Evolutionary conservation across 495 filamentous ascomycete genomes (phyloP).

Genomic region (Xylaria curta): DNA sequence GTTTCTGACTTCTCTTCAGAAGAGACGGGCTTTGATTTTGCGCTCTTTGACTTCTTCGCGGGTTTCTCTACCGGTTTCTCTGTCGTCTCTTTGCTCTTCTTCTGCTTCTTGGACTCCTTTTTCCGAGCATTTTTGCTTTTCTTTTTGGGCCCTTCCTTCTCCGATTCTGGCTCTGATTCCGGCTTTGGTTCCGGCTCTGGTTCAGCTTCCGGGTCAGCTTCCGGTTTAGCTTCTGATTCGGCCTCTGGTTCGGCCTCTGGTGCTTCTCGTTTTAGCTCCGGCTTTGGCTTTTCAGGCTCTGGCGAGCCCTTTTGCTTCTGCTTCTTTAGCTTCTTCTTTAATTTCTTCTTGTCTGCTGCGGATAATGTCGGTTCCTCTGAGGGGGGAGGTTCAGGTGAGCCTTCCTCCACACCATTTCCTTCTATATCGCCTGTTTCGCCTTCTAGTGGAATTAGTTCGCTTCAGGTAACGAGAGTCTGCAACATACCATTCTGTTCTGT

Average conservation of each 20-base stretch:
- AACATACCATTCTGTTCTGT: conserved; percentile 39
- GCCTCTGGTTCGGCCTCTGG: neutral
- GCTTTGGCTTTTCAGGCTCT: conserved; percentile 19
- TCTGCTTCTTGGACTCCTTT: conserved; percentile 30
- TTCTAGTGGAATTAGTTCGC: conserved; percentile 24
- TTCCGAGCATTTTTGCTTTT: conserved; percentile 7
- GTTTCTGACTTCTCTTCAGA: conserved; percentile 25
- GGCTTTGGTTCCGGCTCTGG: neutral
- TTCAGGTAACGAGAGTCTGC: neutral
- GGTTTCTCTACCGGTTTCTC: conserved; percentile 34
- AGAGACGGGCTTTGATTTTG: conserved; percentile 39
- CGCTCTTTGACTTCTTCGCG: conserved; percentile 40
- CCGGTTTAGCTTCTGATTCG: neutral
- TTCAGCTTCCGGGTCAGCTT: neutral
- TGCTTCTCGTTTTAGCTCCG: neutral
- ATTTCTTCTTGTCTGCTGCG: conserved; percentile 27
- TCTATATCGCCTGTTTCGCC: conserved; percentile 27
- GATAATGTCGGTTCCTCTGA: conserved; percentile 19
- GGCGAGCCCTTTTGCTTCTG: neutral
- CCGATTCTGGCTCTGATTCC: conserved; percentile 6
- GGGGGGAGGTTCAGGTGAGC: conserved; percentile 17
- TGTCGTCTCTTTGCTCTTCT: conserved; percentile 28
- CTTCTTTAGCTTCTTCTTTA: conserved; percentile 24
- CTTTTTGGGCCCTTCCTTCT: conserved; percentile 8
- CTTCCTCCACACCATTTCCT: conserved; percentile 28